A percentile compares a stretch with the other conserved stretches of the same genome.
phyloP scores from a whole-genome alignment of 2,329 filamentous ascomycete genomes.

The Hypoxylon sp. region DNA sequence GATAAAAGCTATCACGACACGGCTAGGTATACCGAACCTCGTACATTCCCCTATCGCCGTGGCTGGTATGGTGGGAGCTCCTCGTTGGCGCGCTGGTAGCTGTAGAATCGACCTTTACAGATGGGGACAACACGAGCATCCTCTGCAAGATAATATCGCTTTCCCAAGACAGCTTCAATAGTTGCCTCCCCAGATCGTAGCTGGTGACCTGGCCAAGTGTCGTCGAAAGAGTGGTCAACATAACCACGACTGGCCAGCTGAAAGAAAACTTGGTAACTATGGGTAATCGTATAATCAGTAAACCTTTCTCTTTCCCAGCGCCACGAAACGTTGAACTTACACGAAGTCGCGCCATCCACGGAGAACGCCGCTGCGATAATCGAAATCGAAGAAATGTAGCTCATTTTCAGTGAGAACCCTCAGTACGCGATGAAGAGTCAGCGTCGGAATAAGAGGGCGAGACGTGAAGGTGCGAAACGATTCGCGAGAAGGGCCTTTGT shows the following conservation, averaged over 20 bases:
- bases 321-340: conserved; percentile 4
- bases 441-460: background rate
- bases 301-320: background rate
- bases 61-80: background rate
- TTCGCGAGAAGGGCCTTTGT: background rate
- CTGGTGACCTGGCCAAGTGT: background rate
- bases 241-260: background rate
- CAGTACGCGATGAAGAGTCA: background rate
- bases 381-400: background rate
- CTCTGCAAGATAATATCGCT: background rate
- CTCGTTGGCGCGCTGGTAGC: background rate
- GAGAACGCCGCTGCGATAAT: background rate
- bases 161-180: background rate
- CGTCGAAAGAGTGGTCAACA: background rate
- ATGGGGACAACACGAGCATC: background rate
- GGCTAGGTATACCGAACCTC: too few species aligned
- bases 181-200: background rate
- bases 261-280: conserved; percentile 11
- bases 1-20: too few species aligned
- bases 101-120: conserved; percentile 8
- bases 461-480: background rate
- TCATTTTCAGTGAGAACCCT: background rate
- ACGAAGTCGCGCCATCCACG: conserved; percentile 14
- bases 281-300: background rate
- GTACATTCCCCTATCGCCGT: too few species aligned